These are phyloP conservation scores for Stagonosporopsis vannaccii DNA, from an alignment of 2,329 filamentous ascomycete genomes.

Conservation along the genomic window DNA sequence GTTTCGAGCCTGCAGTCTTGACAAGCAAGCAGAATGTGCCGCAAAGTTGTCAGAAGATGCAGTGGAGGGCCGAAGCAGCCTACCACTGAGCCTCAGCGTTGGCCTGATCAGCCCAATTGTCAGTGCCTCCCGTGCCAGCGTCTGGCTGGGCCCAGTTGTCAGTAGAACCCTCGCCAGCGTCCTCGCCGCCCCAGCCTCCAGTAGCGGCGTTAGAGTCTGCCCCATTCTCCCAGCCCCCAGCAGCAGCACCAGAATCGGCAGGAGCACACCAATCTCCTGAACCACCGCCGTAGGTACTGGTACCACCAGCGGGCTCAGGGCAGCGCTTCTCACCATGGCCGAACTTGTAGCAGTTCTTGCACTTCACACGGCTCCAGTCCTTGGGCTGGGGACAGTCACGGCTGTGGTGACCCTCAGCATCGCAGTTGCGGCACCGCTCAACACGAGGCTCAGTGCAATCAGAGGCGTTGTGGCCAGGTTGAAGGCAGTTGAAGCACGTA, in stretches of 20 bases:
- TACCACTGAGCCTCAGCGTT: slow-evolving; percentile 20
- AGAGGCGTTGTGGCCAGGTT: slow-evolving; percentile 36
- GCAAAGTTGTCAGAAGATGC: neutral
- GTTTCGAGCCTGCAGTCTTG: neutral
- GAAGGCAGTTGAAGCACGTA: slow-evolving; percentile 39
- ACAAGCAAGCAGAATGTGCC: neutral
- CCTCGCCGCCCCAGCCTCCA: slow-evolving; percentile 28
- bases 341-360: slow-evolving; percentile 62
- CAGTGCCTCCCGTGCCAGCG: slow-evolving; percentile 14
- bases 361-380: slow-evolving; percentile 66
- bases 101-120: slow-evolving; percentile 19
- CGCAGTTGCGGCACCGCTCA: slow-evolving; percentile 67
- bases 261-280: slow-evolving; percentile 32
- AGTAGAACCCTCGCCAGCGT: slow-evolving; percentile 16
- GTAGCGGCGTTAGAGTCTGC: slow-evolving; percentile 21
- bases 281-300: slow-evolving; percentile 33
- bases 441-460: slow-evolving; percentile 39
- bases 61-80: too few species aligned
- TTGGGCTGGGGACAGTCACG: slow-evolving; percentile 63
- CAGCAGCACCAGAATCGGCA: slow-evolving; percentile 24
- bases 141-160: slow-evolving; percentile 24
- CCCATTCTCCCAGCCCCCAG: slow-evolving; percentile 32
- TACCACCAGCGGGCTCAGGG: slow-evolving; percentile 36
- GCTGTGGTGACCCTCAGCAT: slow-evolving; percentile 65
- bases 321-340: slow-evolving; percentile 54